phyloP scores from a whole-genome alignment of 805 yeast genomes.

The Pichia rugopelliculosa region DNA sequence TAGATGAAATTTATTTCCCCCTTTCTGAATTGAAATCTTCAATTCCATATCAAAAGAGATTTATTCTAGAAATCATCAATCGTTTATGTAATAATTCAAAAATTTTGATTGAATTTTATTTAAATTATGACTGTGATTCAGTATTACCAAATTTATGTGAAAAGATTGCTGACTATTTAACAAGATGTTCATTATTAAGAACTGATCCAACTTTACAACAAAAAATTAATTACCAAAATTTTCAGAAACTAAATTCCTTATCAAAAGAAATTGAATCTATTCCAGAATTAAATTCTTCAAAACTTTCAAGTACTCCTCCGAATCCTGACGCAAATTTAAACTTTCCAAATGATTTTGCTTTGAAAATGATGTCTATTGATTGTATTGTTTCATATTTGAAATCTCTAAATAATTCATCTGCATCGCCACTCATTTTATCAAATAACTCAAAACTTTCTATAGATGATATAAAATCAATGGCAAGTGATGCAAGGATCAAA shows the following conservation, averaged over 20 bases:
- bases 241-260: slow-evolving; percentile 42
- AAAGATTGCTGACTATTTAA: slow-evolving; percentile 67
- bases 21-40: slow-evolving; percentile 88
- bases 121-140: slow-evolving; percentile 91
- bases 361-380: slow-evolving; percentile 73
- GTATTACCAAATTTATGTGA: slow-evolving; percentile 81
- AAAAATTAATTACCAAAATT: slow-evolving; percentile 46
- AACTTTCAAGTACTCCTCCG: slow-evolving; percentile 47
- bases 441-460: neutral
- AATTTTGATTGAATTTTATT: slow-evolving; percentile 82
- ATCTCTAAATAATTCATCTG: slow-evolving; percentile 83
- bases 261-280: slow-evolving; percentile 38
- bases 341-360: slow-evolving; percentile 75
- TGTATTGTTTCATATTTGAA: slow-evolving; percentile 76
- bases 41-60: slow-evolving; percentile 87
- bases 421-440: slow-evolving; percentile 32
- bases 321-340: slow-evolving; percentile 44
- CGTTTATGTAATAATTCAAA: slow-evolving; percentile 84
- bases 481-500: slow-evolving; percentile 2
- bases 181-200: slow-evolving; percentile 60
- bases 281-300: slow-evolving; percentile 68
- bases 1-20: slow-evolving; percentile 90
- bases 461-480: slow-evolving; percentile 8
- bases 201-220: slow-evolving; percentile 69
- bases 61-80: slow-evolving; percentile 71